Percentiles rank a stretch among this genome's conserved stretches.
phyloP scores from a whole-genome alignment of 75 land plant genomes.

The Isoetes taiwanensis region DNA sequence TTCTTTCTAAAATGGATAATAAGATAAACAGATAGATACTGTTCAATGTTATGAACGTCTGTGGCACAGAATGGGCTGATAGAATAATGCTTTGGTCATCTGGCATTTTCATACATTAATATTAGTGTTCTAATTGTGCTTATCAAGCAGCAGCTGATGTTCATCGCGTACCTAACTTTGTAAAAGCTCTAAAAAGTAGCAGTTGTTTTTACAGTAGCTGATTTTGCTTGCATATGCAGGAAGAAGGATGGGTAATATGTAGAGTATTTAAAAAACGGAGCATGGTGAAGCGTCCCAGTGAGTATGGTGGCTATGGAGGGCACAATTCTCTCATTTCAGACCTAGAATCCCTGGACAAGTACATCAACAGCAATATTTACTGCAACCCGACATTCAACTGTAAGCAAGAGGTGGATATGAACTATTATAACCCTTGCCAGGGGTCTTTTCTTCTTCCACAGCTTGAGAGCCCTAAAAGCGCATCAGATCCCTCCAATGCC shows the following conservation, averaged over 20 bases:
- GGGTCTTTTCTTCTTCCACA: no score
- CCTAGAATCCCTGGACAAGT: no score
- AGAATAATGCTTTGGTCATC: neutral
- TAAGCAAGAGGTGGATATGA: no score
- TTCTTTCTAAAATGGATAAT: neutral
- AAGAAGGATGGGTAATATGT: conserved; percentile 4
- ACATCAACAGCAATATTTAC: no score
- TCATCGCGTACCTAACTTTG: neutral
- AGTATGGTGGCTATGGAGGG: no score
- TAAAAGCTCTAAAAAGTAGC: neutral
- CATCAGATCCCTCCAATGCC: no score
- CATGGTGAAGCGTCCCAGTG: no score
- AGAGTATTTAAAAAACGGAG: conserved; percentile 1
- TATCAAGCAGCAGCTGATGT: no score
- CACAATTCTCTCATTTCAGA: no score
- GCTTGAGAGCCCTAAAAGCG: no score
- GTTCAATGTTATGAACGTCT: neutral
- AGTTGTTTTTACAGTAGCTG: neutral
- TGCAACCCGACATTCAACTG: no score
- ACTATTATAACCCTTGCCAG: no score
- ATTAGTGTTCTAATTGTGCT: neutral
- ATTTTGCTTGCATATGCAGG: conserved; percentile 5
- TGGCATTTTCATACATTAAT: neutral
- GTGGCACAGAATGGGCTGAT: neutral
- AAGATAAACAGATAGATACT: neutral